These are phyloP conservation scores for Amanita phalloides DNA, from an alignment of 768 basidiomycete species.

Conservation along the genomic window DNA sequence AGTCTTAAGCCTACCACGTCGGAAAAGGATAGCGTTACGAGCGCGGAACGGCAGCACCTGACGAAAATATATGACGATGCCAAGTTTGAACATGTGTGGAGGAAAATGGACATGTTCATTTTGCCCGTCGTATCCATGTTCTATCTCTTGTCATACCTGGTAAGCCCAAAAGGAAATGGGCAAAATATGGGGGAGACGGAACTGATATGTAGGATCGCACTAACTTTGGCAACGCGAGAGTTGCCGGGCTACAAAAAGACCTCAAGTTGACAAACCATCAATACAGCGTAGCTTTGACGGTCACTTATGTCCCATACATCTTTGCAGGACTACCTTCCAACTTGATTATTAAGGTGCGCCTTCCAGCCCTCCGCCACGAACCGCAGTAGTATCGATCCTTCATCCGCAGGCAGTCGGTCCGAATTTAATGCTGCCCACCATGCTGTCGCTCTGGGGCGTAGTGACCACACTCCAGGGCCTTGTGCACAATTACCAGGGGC, in stretches of 20 bases:
- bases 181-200: neutral
- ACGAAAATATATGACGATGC: constrained; percentile 12
- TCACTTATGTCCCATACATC: constrained; percentile 45
- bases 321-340: constrained; percentile 52
- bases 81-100: constrained; percentile 29
- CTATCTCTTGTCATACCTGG: constrained; percentile 43
- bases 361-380: neutral
- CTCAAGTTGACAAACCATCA: constrained; percentile 37
- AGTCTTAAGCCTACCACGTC: neutral
- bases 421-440: constrained; percentile 45
- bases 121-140: constrained; percentile 38
- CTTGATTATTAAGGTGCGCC: constrained; percentile 37
- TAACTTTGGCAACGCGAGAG: constrained; percentile 49
- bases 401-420: constrained; percentile 37
- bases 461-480: constrained; percentile 54
- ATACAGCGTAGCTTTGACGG: constrained; percentile 39
- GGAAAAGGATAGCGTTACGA: neutral
- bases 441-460: constrained; percentile 63
- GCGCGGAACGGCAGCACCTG: neutral
- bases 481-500: constrained; percentile 29
- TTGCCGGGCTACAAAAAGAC: constrained; percentile 48
- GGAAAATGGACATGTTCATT: constrained; percentile 37
- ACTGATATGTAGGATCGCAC: constrained; percentile 31
- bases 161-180: constrained; percentile 20
- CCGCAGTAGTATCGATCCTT: neutral